Conservation (phyloP, 345 rosid genomes). For the Arabidopsis suecica region DNA sequence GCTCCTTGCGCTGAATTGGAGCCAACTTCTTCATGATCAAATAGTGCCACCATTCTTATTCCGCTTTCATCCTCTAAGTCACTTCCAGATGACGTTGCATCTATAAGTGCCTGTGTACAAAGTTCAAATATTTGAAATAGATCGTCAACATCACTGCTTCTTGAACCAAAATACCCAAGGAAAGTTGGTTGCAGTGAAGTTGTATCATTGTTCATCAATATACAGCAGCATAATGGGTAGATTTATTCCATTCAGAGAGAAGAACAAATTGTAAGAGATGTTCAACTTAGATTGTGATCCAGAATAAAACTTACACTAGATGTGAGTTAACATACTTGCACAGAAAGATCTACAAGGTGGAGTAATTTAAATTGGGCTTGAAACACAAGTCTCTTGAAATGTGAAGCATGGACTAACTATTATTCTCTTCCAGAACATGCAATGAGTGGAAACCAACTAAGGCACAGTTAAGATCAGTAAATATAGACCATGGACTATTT, state of each 20-base stretch:
- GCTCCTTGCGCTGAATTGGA: constrained; percentile 97
- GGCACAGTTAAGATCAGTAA: not conserved
- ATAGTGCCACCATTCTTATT: constrained; percentile 92
- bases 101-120: constrained; percentile 71
- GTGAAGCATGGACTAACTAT: not conserved
- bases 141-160: no score
- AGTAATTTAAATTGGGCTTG: not conserved
- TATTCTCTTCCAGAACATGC: not conserved
- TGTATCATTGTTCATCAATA: no score
- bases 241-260: constrained; percentile 10
- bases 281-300: constrained; percentile 2
- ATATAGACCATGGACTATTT: constrained; percentile 6
- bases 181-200: no score
- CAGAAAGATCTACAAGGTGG: not conserved
- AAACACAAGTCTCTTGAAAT: not conserved
- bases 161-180: no score
- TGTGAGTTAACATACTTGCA: constrained; percentile 7
- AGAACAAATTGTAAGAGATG: constrained; percentile 1
- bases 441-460: not conserved
- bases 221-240: not conserved
- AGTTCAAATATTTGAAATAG: not conserved
- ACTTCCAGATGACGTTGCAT: constrained; percentile 69
- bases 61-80: constrained; percentile 80
- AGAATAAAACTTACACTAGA: not conserved
- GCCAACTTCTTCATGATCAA: constrained; percentile 98